Percentiles rank a stretch among this genome's conserved stretches.
Evolutionary conservation across 2,329 filamentous ascomycete species (phyloP).

Genomic region (Gaeumannomyces sp.): DNA sequence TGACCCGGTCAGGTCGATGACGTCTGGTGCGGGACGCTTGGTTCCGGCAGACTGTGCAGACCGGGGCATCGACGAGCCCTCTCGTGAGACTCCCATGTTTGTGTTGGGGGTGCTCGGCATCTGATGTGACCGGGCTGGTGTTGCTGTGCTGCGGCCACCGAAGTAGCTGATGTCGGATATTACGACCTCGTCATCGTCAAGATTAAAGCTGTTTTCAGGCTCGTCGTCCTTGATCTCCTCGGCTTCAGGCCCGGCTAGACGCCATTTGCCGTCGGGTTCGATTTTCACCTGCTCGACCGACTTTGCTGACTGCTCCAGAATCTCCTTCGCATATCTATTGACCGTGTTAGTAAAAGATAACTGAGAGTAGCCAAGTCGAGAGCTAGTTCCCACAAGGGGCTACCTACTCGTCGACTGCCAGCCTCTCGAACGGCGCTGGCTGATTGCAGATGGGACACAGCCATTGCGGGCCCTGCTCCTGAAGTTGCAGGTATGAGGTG

Average conservation of each 20-base stretch:
- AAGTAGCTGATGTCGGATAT: constrained; percentile 37
- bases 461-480: constrained; percentile 96
- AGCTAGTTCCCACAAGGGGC: not conserved
- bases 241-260: constrained; percentile 29
- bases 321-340: constrained; percentile 75
- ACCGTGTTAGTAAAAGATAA: constrained; percentile 14
- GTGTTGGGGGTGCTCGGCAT: constrained; percentile 21
- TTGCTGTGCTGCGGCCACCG: constrained; percentile 28
- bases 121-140: constrained; percentile 24
- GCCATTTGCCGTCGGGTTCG: constrained; percentile 80
- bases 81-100: constrained; percentile 26
- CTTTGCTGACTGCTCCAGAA: constrained; percentile 65
- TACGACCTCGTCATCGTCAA: constrained; percentile 43
- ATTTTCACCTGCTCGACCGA: constrained; percentile 81
- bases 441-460: constrained; percentile 92
- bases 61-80: constrained; percentile 31
- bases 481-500: constrained; percentile 82
- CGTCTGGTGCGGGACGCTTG: constrained; percentile 44
- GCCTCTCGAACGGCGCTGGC: constrained; percentile 67
- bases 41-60: constrained; percentile 25
- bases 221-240: constrained; percentile 23
- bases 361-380: not conserved
- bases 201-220: constrained; percentile 18
- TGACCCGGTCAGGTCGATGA: constrained; percentile 55
- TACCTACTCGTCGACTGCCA: constrained; percentile 80